phyloP scores from a whole-genome alignment of 2,329 filamentous ascomycete species.

The Penicillium sumatraense region DNA sequence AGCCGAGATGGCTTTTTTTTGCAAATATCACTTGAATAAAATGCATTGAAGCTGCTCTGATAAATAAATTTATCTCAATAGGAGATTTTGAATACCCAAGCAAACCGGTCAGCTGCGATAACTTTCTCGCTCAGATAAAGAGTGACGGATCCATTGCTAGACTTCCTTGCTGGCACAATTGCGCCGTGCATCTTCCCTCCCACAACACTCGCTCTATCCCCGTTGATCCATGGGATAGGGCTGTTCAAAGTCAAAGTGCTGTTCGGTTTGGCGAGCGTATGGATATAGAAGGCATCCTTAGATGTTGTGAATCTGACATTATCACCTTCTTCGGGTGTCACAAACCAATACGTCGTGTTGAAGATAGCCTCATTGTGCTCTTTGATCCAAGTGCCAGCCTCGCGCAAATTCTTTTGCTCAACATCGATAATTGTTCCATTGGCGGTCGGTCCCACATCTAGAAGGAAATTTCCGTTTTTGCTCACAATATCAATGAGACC shows the following conservation, averaged over 20 bases:
- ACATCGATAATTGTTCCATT: slow-evolving; percentile 59
- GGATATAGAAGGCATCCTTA: slow-evolving; percentile 58
- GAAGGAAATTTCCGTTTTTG: slow-evolving; percentile 62
- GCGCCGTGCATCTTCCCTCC: slow-evolving; percentile 39
- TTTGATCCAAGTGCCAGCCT: slow-evolving; percentile 60
- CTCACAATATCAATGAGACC: slow-evolving; percentile 58
- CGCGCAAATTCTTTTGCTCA: slow-evolving; percentile 53
- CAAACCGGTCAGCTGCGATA: slow-evolving; percentile 41
- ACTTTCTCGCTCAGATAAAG: slow-evolving; percentile 40
- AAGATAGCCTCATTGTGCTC: slow-evolving; percentile 60
- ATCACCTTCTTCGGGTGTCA: slow-evolving; percentile 50
- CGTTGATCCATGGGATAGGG: slow-evolving; percentile 52
- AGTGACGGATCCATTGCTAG: slow-evolving; percentile 30
- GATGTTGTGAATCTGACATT: slow-evolving; percentile 58
- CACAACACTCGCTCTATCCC: slow-evolving; percentile 54
- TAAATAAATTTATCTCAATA: no score
- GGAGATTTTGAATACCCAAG: slow-evolving; percentile 51
- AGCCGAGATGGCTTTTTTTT: no score
- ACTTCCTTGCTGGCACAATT: slow-evolving; percentile 36
- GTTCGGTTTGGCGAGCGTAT: slow-evolving; percentile 51
- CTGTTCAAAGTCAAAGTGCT: slow-evolving; percentile 46
- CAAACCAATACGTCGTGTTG: slow-evolving; percentile 61
- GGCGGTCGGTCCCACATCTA: slow-evolving; percentile 61
- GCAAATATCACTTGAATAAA: no score
- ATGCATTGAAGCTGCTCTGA: background rate